Conservation (phyloP, 805 yeast genomes). For the Lipomyces orientalis region DNA sequence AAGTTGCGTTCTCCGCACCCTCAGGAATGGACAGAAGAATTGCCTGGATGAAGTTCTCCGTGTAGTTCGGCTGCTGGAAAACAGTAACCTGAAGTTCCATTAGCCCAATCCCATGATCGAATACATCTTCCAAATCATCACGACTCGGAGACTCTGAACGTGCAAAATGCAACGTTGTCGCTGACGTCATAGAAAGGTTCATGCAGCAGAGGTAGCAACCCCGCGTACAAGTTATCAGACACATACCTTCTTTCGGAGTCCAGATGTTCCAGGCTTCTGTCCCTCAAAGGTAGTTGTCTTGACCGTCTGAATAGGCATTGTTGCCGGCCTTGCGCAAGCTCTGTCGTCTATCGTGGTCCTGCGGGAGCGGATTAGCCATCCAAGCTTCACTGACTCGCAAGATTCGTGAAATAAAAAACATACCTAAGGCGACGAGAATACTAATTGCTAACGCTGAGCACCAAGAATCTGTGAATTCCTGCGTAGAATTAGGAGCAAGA, state of each 20-base stretch:
- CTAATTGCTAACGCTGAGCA: background rate
- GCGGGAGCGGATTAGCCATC: background rate
- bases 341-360: background rate
- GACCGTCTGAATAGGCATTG: slow-evolving; percentile 46
- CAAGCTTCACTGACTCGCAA: background rate
- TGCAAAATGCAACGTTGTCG: background rate
- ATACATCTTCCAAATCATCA: background rate
- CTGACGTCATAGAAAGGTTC: background rate
- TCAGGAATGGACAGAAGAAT: slow-evolving; percentile 87
- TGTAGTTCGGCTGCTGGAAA: slow-evolving; percentile 78
- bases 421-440: background rate
- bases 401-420: background rate
- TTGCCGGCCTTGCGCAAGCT: background rate
- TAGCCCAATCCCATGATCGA: background rate
- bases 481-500: background rate
- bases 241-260: slow-evolving; percentile 76
- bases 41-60: slow-evolving; percentile 93
- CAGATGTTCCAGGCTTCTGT: slow-evolving; percentile 98
- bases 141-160: background rate
- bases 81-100: slow-evolving; percentile 60
- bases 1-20: slow-evolving; percentile 71
- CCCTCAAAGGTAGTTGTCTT: slow-evolving; percentile 79
- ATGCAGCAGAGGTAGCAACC: background rate
- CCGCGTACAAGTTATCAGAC: background rate
- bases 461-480: background rate